Base-by-base conservation (phyloP, 768 basidiomycete species). In the Suillus weaverae region DNA sequence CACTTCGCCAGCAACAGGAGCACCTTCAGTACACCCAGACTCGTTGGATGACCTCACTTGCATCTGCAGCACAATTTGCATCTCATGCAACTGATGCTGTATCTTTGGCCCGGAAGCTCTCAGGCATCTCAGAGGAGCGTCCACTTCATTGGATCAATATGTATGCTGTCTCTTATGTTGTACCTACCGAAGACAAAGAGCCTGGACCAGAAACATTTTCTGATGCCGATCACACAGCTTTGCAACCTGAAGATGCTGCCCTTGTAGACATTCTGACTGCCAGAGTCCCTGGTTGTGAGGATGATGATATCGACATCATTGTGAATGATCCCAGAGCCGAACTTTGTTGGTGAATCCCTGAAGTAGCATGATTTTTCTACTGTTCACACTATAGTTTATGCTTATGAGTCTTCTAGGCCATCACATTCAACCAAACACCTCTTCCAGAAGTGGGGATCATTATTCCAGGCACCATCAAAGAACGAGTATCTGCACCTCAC, bases 1-100 rank as follows among this genome's bases (percentile, higher is more conserved):
- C 26, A 2, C 48, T 66, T 30, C 13, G 14, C n/a, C 64, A 65
- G 41, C 7, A 16, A 4, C 63, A 36, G 56, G 44, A 64, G 26
- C 64, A 71, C 32, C 62, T 67, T 26, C 68, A 54, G 3, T 30
- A 62, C 5, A 53, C 73, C 6, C 65, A 71, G 39, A 38, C 60
- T 0, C 48, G 41, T 33, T 75, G 71, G 72, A 57, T 60, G 5
- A 73, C 43, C 50, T 53, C 64, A 2, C 46, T 50, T 50, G 48
- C 48, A 50, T 50, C 26, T 16, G 14, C 14, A 0, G 48, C 14
- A 9, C 26, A 3, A 50, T 50, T 50, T 13, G 48, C 48, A 50
- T 50, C 48, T 30, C 26, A 3, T 6, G 1, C 48, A 50, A 8
- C 3, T 0, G 48, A 50, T 50, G 26, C 48, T 50, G 48, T 50